phyloP scores from a whole-genome alignment of 768 basidiomycete genomes.

The Asterophora parasitica region DNA sequence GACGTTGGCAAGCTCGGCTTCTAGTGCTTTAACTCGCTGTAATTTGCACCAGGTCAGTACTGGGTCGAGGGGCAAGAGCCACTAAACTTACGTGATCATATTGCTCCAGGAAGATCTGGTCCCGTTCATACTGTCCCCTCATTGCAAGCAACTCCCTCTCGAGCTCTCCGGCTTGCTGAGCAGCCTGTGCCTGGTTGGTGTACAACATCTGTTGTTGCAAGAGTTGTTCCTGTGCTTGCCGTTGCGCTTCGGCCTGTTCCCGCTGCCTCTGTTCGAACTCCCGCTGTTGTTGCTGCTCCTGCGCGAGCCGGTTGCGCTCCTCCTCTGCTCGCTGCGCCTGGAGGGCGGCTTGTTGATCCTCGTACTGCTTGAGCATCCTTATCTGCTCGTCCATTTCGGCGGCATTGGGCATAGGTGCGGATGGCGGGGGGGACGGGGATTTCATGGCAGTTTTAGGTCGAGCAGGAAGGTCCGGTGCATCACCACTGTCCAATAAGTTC shows the following conservation, averaged over 20 bases:
- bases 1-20: slow-evolving; percentile 79
- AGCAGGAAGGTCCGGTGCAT: slow-evolving; percentile 83
- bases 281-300: slow-evolving; percentile 71
- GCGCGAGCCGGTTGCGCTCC: slow-evolving; percentile 72
- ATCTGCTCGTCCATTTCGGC: slow-evolving; percentile 85
- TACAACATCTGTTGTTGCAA: slow-evolving; percentile 80
- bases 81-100: slow-evolving; percentile 77
- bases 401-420: slow-evolving; percentile 63
- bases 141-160: slow-evolving; percentile 89
- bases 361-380: slow-evolving; percentile 92
- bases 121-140: slow-evolving; percentile 96
- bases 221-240: slow-evolving; percentile 85
- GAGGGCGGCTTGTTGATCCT: slow-evolving; percentile 90
- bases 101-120: slow-evolving; percentile 95
- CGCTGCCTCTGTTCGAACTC: slow-evolving; percentile 90
- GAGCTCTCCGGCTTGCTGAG: slow-evolving; percentile 67
- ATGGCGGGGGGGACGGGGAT: slow-evolving; percentile 62
- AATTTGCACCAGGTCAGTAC: slow-evolving; percentile 5
- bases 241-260: slow-evolving; percentile 84
- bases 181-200: slow-evolving; percentile 73
- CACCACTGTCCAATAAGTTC: slow-evolving; percentile 80
- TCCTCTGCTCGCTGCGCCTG: slow-evolving; percentile 77
- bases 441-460: slow-evolving; percentile 61
- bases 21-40: slow-evolving; percentile 92
- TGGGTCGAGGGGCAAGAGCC: too few relatives aligned